Evolutionary conservation across 495 filamentous ascomycete species (phyloP).

Genomic region (Xylaria sp.): DNA sequence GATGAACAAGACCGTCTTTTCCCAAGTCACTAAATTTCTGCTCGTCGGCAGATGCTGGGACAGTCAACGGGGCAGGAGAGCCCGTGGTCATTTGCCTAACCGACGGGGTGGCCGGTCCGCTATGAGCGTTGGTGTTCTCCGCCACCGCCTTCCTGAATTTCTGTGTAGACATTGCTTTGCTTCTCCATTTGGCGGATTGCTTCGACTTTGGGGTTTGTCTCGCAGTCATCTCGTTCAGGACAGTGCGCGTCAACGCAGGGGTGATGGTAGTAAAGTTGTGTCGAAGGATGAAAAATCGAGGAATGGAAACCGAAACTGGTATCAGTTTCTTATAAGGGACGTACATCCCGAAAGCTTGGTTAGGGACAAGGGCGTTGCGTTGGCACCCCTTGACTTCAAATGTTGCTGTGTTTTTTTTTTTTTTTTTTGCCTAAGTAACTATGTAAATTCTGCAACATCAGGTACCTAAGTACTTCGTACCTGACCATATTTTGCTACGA

Average conservation of each 20-base stretch:
- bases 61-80: constrained; percentile 20
- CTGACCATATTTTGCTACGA: too few relatives aligned
- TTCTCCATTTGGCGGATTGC: constrained; percentile 18
- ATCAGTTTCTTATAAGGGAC: background rate
- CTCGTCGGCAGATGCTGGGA: constrained; percentile 34
- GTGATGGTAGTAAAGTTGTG: background rate
- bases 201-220: constrained; percentile 17
- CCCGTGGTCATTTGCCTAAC: background rate
- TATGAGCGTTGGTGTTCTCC: constrained; percentile 8
- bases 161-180: constrained; percentile 3
- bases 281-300: constrained; percentile 9
- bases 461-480: too few relatives aligned
- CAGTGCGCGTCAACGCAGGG: constrained; percentile 18
- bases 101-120: constrained; percentile 2
- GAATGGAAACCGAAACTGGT: constrained; percentile 5
- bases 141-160: background rate
- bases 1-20: constrained; percentile 45
- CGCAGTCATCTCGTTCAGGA: constrained; percentile 4
- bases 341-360: background rate
- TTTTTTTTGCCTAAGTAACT: too few relatives aligned
- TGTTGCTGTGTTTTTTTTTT: background rate
- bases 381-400: constrained; percentile 7
- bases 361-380: background rate
- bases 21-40: constrained; percentile 45
- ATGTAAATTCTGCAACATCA: too few relatives aligned